Evolutionary conservation across 345 rosid genomes (phyloP), one percentile per base, ranked within the genome.

Genomic region (Acer yangbiense): DNA sequence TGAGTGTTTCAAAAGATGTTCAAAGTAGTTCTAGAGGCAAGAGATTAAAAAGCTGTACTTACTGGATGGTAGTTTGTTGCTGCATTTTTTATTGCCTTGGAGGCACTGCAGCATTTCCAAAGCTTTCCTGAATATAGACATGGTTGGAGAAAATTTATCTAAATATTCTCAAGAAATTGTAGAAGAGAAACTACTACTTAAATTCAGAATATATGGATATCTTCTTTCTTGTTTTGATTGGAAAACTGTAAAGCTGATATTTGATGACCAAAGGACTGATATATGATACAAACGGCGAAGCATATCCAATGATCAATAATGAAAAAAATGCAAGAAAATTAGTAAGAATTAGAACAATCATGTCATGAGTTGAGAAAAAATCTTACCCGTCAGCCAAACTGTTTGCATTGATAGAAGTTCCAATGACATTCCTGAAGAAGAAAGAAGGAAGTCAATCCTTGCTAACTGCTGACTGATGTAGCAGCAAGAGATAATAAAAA

Each of bases 81-180:
- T 13, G 73, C 93, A 89, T 65, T 88, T 69, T 41, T 68, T 76
- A 78, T 83, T 62, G 63, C 75, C 74, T 16, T 76, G 75, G n/a
- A 86, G 81, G 87, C 93, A 89, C 68, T 70, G 82, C 79, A 89
- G 71, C 87, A 81, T 75, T 68, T 75, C 82, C 52, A 75, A 78
- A 68, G 82, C 82, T 60, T 85, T 82, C 32, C 93, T 87, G 88
- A 76, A 20, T 41, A 68, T 25, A 20, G 52, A 63, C 48, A 32
- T 29, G 17, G 23, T 76, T 41, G 66, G 44, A 39, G 25, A 71
- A 55, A 43, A 18, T 23, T 39, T 61, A 18, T 39, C 18, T 61
- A 62, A 50, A 69, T 60, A 46, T 48, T 29, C 57, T 4, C 41
- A 74, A 27, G 18, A 14, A 48, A 68, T 39, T 29, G 16, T 21